Conservation (phyloP, 805 yeast species). For the Candida michaelii region DNA sequence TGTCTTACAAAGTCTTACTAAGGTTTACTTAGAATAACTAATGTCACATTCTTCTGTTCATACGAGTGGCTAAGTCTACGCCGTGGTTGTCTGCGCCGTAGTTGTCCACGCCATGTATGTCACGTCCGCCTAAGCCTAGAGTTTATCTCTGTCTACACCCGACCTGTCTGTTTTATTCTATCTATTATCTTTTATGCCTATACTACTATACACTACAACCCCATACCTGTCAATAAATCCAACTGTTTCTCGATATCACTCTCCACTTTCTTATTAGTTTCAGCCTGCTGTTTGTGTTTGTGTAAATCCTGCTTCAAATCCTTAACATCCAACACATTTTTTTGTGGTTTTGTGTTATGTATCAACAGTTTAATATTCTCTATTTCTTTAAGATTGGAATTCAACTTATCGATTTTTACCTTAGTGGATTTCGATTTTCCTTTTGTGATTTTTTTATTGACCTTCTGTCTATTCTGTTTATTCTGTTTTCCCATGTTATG, state of each 20-base stretch:
- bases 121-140: too few relatives aligned
- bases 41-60: too few relatives aligned
- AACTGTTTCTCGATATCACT: constrained; percentile 45
- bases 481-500: too few relatives aligned
- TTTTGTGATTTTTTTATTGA: constrained; percentile 13
- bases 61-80: too few relatives aligned
- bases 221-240: constrained; percentile 47
- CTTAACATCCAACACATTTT: constrained; percentile 34
- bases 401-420: constrained; percentile 32
- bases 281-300: constrained; percentile 33
- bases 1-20: too few relatives aligned
- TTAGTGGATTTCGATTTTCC: constrained; percentile 31
- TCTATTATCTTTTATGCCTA: too few relatives aligned
- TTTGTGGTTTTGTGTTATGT: constrained; percentile 6
- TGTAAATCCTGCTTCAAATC: constrained; percentile 37
- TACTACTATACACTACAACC: constrained; percentile 2
- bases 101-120: too few relatives aligned
- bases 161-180: too few relatives aligned
- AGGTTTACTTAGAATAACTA: too few relatives aligned
- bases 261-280: constrained; percentile 33
- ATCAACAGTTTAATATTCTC: constrained; percentile 21
- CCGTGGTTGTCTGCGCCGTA: too few relatives aligned
- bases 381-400: constrained; percentile 27
- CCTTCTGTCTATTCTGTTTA: too few relatives aligned
- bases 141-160: neutral